These are phyloP conservation scores for Syzygium oleosum DNA, from an alignment of 345 rosid genomes.

Conservation along the genomic window DNA sequence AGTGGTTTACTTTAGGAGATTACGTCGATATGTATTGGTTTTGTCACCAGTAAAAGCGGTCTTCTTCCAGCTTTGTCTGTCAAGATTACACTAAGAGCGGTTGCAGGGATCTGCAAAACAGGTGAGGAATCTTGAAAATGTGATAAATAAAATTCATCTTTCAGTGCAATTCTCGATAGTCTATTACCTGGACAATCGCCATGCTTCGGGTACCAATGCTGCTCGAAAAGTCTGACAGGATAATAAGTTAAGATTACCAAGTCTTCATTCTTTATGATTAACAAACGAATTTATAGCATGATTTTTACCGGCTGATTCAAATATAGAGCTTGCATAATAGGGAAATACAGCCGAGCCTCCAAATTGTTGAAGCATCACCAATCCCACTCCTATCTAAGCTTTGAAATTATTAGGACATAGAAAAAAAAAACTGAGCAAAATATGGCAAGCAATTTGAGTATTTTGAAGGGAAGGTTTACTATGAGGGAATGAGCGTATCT, in stretches of 20 bases:
- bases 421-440: background rate
- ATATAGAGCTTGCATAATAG: slow-evolving; percentile 38
- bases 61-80: slow-evolving; percentile 23
- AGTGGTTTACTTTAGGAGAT: background rate
- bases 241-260: background rate
- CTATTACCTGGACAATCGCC: slow-evolving; percentile 8
- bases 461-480: slow-evolving; percentile 5
- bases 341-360: slow-evolving; percentile 31
- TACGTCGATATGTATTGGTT: background rate
- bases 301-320: slow-evolving; percentile 35
- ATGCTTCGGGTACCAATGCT: slow-evolving; percentile 5
- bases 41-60: background rate
- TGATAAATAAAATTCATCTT: background rate
- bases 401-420: background rate
- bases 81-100: slow-evolving; percentile 1
- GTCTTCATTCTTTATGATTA: background rate
- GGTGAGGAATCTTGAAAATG: background rate
- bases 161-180: background rate
- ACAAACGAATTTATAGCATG: background rate
- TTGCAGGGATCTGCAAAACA: slow-evolving; percentile 11
- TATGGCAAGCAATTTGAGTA: background rate
- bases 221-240: slow-evolving; percentile 1
- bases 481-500: slow-evolving; percentile 29
- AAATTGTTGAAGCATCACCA: slow-evolving; percentile 35
- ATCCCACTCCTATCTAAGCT: slow-evolving; percentile 42